phyloP scores from a whole-genome alignment of 306 rosid genomes.

The barrel medic (Medicago truncatula) region MtrunA17r5.0-ANR NC_053045.1:32361501-32362000 shows the following conservation, averaged over 20 bases:
- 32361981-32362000: constrained; percentile 38
- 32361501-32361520: constrained; percentile 72
- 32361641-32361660: constrained; percentile 55
- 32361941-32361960: constrained; percentile 39
- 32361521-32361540: constrained; percentile 88
- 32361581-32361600: constrained; percentile 16
- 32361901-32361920: constrained; percentile 81
- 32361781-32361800: constrained; percentile 16
- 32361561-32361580: constrained; percentile 29
- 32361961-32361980: constrained; percentile 42
- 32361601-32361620: constrained; percentile 36
- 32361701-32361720: constrained; percentile 25
- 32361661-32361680: constrained; percentile 52
- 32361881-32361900: constrained; percentile 88
- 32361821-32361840: constrained; percentile 77
- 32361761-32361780: constrained; percentile 13
- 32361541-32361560: constrained; percentile 25
- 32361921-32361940: constrained; percentile 41
- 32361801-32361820: background rate
- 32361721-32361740: constrained; percentile 37
- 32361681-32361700: constrained; percentile 6
- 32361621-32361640: constrained; percentile 9
- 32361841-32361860: constrained; percentile 87
- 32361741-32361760: constrained; percentile 1
- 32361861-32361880: constrained; percentile 95